Evolutionary conservation across 345 rosid genomes (phyloP).

Genomic region (Hibiscus syriacus): DNA sequence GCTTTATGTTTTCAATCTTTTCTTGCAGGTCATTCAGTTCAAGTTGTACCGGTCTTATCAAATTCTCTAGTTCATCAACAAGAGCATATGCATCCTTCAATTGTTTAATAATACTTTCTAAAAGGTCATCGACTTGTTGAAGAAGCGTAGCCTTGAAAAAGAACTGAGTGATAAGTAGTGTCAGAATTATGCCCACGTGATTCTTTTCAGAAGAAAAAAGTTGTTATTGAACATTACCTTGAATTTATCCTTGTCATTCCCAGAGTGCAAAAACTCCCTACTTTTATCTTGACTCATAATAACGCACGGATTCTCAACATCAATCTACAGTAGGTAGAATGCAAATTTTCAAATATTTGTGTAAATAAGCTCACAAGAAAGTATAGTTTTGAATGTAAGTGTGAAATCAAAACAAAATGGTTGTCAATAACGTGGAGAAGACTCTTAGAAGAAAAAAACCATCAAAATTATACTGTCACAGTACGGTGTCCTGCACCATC

Average conservation of each 20-base stretch:
- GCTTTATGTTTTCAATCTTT: constrained; percentile 86
- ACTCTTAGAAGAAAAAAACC: neutral
- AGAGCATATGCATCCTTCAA: constrained; percentile 49
- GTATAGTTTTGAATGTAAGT: neutral
- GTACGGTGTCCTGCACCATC: neutral
- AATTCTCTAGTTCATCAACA: constrained; percentile 59
- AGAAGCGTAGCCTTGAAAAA: constrained; percentile 95
- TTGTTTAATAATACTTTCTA: constrained; percentile 51
- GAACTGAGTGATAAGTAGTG: constrained; percentile 44
- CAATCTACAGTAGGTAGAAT: constrained; percentile 47
- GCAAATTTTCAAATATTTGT: constrained; percentile 2
- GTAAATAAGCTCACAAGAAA: neutral
- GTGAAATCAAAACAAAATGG: neutral
- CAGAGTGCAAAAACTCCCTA: constrained; percentile 95
- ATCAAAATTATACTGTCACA: neutral
- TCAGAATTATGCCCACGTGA: constrained; percentile 24
- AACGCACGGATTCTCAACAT: constrained; percentile 97
- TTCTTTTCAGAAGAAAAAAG: constrained; percentile 4
- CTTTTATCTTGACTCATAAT: constrained; percentile 99
- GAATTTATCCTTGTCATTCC: constrained; percentile 91
- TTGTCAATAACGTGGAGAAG: neutral
- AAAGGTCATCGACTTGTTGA: constrained; percentile 88
- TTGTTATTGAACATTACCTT: constrained; percentile 38
- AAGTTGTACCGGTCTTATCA: constrained; percentile 68
- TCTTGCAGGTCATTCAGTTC: constrained; percentile 59